These are phyloP conservation scores for Talaromyces borbonicus DNA, from an alignment of 495 filamentous ascomycete genomes.

Conservation along the genomic window DNA sequence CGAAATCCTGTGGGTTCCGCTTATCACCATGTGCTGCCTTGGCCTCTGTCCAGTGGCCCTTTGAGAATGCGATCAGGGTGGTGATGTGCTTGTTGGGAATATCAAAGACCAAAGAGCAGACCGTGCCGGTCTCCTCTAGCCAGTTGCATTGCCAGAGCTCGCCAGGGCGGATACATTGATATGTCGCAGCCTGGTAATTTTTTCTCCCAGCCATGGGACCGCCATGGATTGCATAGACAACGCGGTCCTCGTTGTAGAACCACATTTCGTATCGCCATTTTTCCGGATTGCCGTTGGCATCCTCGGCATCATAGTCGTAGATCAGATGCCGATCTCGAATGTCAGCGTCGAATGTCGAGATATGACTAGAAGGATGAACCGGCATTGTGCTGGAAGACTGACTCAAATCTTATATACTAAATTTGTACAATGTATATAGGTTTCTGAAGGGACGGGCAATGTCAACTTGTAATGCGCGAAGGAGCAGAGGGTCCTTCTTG, in stretches of 20 bases:
- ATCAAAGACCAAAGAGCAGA: neutral
- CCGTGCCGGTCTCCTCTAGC: neutral
- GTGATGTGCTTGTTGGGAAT: neutral
- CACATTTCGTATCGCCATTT: constrained; percentile 38
- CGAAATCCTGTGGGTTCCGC: neutral
- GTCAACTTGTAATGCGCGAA: too few relatives aligned
- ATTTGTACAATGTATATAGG: too few relatives aligned
- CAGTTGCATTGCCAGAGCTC: neutral
- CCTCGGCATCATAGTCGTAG: constrained; percentile 28
- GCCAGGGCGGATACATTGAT: constrained; percentile 19
- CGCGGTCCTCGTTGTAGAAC: constrained; percentile 31
- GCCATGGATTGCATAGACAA: constrained; percentile 34
- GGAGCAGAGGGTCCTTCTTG: too few relatives aligned
- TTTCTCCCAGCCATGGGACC: constrained; percentile 30
- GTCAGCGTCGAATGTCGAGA: neutral
- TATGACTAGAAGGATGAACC: neutral
- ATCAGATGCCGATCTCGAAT: constrained; percentile 22
- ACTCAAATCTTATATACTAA: too few relatives aligned
- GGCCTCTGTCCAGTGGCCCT: neutral
- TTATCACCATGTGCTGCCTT: neutral
- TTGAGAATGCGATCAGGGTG: neutral
- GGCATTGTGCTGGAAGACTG: too few relatives aligned
- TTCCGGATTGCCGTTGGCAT: constrained; percentile 21
- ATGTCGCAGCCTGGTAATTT: constrained; percentile 28
- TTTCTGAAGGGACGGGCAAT: too few relatives aligned